Conservation (phyloP, 2,329 filamentous ascomycete species). For the Aspergillus sp. region DNA sequence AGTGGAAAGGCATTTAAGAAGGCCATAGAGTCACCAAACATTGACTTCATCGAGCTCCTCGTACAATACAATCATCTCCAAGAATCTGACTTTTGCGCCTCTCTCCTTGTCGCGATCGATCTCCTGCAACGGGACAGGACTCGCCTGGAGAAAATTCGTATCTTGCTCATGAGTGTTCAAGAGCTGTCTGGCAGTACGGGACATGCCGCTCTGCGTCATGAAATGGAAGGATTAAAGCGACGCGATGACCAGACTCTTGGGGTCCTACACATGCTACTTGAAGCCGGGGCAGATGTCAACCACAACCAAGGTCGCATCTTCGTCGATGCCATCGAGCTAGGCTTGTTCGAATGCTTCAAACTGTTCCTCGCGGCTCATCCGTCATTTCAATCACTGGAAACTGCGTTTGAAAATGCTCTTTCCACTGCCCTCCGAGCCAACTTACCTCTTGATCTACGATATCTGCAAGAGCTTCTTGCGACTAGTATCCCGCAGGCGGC, state of each 20-base stretch:
- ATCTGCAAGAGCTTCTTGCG: neutral
- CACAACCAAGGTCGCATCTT: conserved; percentile 4
- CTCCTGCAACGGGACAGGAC: neutral
- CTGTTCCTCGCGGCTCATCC: conserved; percentile 1
- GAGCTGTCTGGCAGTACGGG: conserved; percentile 3
- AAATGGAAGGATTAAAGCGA: conserved; percentile 9
- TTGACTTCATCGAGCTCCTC: conserved; percentile 6
- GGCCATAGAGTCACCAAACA: neutral
- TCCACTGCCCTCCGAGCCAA: neutral
- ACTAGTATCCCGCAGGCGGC: neutral
- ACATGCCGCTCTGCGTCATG: conserved; percentile 2
- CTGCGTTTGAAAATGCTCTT: conserved; percentile 8
- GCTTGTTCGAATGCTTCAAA: conserved; percentile 6
- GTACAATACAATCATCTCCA: conserved; percentile 5
- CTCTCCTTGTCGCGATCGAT: conserved; percentile 5
- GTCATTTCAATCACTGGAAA: neutral
- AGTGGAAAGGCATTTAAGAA: conserved; percentile 4
- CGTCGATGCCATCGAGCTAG: conserved; percentile 5
- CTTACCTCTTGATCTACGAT: neutral
- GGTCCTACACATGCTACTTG: conserved; percentile 5
- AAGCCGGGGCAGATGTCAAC: conserved; percentile 6
- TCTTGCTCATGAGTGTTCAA: neutral
- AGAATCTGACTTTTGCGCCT: conserved; percentile 5
- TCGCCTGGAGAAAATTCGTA: conserved; percentile 10
- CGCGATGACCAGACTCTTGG: neutral